Evolutionary conservation across 2,329 filamentous ascomycete species (phyloP), one percentile per base, ranked within the genome.

Genomic region (Hypoxylon rubiginosum): DNA sequence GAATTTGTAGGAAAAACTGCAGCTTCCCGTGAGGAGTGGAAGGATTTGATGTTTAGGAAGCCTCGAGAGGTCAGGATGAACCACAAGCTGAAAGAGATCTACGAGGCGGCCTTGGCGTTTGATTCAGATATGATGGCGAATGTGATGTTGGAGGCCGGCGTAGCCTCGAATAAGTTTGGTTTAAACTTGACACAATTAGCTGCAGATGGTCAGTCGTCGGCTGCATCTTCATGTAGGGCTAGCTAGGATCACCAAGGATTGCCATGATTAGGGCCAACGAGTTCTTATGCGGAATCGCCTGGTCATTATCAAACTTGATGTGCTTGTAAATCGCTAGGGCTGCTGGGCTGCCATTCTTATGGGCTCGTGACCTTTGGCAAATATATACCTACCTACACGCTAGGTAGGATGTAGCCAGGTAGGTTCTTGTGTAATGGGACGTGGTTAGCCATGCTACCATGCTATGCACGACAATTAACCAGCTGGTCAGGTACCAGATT

Each of bases 81-180:
- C 4, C 49, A 21, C 32, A 32, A 36, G 10, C 49, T 36, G 21
- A 41, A 32, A 17, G 36, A 50, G 2, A 24, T 26, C 9, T 41
- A 39, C 10, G 41, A 54, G 13, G 43, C 11, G 17, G 15, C 41
- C 19, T 39, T 58, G n/a, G 32, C 21, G 24, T 58, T 32, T 19
- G 50, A 32, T 43, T 51, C 26, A n/a, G 39, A n/a, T 19, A 17
- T 34, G 13, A 53, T 34, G 17, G 21, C 45, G 21, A 50, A 54
- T 17, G 43, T 32, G 32, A 19, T 2, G 32, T 51, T 50, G 19
- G 46, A 48, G 19, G 50, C 49, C 26, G 30, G n/a, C 21, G 19
- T 21, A 28, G 30, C 17, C 24, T 30, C 26, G 30, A 64, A 26
- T 10, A 11, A 51, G 26, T 28, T 60, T 55, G 51, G 50, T 28